These are phyloP conservation scores for Salinomyces thailandicus DNA, from an alignment of 2,329 filamentous ascomycete genomes.

Conservation along the genomic window DNA sequence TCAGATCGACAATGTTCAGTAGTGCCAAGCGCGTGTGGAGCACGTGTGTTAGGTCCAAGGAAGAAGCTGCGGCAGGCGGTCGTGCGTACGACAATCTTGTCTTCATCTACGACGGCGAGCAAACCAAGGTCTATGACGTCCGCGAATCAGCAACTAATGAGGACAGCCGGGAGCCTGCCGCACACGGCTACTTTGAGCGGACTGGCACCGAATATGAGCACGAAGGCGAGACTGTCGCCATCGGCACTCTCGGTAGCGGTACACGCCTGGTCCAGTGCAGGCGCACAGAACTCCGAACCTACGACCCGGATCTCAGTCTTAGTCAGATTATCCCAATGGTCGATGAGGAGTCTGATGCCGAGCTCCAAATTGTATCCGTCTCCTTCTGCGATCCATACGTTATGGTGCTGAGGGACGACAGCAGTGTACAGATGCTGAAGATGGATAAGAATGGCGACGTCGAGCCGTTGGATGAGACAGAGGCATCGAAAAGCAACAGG, in stretches of 20 bases:
- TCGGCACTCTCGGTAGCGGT: constrained; percentile 70
- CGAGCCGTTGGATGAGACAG: constrained; percentile 29
- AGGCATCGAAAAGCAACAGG: constrained; percentile 60
- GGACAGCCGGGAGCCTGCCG: constrained; percentile 1
- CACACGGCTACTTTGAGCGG: constrained; percentile 36
- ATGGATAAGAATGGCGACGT: constrained; percentile 68
- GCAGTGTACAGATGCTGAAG: constrained; percentile 65
- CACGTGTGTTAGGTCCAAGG: constrained; percentile 35
- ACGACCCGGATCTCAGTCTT: constrained; percentile 83
- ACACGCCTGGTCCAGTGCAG: constrained; percentile 80
- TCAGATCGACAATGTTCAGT: constrained; percentile 60
- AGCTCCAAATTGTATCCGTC: constrained; percentile 66
- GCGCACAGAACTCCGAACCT: constrained; percentile 76
- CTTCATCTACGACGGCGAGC: constrained; percentile 21
- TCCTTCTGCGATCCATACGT: constrained; percentile 84
- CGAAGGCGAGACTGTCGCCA: constrained; percentile 75
- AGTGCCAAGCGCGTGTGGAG: constrained; percentile 74
- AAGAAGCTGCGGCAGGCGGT: constrained; percentile 1
- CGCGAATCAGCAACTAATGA: constrained; percentile 3
- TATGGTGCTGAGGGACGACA: constrained; percentile 72
- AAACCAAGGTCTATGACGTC: constrained; percentile 19
- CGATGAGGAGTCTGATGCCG: constrained; percentile 77
- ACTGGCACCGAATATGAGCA: constrained; percentile 84
- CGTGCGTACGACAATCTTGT: constrained; percentile 16
- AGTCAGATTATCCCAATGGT: constrained; percentile 87